Percentiles rank a stretch among this genome's conserved stretches.
Conservation (phyloP, 1,139 yeast genomes). For the Scheffersomyces parashehatae region DNA sequence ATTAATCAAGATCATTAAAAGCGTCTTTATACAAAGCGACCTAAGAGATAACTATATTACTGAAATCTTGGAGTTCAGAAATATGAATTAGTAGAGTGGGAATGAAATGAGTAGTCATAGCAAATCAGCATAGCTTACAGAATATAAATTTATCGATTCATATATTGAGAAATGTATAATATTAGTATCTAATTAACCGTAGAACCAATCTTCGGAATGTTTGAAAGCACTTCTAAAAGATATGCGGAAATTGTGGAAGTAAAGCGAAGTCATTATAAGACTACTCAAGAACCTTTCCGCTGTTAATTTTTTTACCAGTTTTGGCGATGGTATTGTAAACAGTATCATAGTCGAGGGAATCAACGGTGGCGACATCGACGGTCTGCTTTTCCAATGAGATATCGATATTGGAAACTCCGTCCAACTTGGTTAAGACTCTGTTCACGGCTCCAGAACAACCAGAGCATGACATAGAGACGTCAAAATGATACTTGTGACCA, state of each 20-base stretch:
- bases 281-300: conserved; percentile 53
- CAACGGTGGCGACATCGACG: conserved; percentile 71
- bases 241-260: neutral
- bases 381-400: conserved; percentile 79
- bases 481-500: conserved; percentile 66
- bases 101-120: too few relatives aligned
- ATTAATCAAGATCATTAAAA: conserved; percentile 55
- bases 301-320: conserved; percentile 83
- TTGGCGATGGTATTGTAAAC: conserved; percentile 79
- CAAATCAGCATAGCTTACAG: too few relatives aligned
- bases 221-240: neutral
- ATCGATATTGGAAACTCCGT: conserved; percentile 71
- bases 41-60: conserved; percentile 59
- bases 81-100: conserved; percentile 3
- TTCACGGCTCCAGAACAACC: conserved; percentile 90
- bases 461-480: conserved; percentile 80
- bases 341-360: conserved; percentile 63
- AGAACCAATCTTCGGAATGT: too few relatives aligned
- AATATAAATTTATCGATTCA: too few relatives aligned
- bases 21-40: conserved; percentile 71
- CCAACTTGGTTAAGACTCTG: conserved; percentile 69
- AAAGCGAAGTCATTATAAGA: neutral
- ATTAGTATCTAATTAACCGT: too few relatives aligned
- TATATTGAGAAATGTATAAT: too few relatives aligned
- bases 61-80: conserved; percentile 55